Percentiles rank a stretch among this genome's conserved stretches.
Evolutionary conservation across 352 stramenopile genomes (phyloP).

Genomic region (Globisporangium lucens): DNA sequence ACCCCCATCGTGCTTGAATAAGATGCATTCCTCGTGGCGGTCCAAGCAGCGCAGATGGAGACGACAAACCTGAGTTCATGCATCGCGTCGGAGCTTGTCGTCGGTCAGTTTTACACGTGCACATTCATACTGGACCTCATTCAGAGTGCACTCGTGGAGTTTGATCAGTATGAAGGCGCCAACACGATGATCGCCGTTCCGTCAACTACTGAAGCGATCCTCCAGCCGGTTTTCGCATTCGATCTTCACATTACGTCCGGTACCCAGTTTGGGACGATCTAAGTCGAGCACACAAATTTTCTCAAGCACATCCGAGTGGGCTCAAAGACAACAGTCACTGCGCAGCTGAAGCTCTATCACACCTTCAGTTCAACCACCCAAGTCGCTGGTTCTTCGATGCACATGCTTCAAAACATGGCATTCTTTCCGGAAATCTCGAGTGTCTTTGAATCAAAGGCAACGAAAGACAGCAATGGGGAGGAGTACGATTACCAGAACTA

Average conservation of each 20-base stretch:
- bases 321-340: constrained; percentile 14
- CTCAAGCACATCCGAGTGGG: constrained; percentile 28
- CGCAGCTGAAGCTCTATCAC: constrained; percentile 35
- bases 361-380: constrained; percentile 17
- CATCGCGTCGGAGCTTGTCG: constrained; percentile 33
- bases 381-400: constrained; percentile 32
- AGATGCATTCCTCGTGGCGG: constrained; percentile 37
- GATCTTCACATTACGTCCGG: constrained; percentile 31
- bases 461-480: neutral
- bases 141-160: constrained; percentile 17
- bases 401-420: constrained; percentile 37
- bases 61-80: constrained; percentile 32
- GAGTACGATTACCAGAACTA: constrained; percentile 30
- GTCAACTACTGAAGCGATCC: constrained; percentile 12
- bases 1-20: constrained; percentile 25
- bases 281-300: constrained; percentile 3
- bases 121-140: constrained; percentile 33
- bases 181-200: constrained; percentile 21
- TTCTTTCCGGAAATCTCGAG: constrained; percentile 38
- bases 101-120: constrained; percentile 39
- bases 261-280: constrained; percentile 3
- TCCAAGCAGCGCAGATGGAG: constrained; percentile 30
- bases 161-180: constrained; percentile 14
- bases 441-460: constrained; percentile 15
- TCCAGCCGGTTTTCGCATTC: constrained; percentile 28